These are phyloP conservation scores for Cystofilobasidium bisporidii DNA, from an alignment of 768 basidiomycete genomes.

Conservation along the genomic window DNA sequence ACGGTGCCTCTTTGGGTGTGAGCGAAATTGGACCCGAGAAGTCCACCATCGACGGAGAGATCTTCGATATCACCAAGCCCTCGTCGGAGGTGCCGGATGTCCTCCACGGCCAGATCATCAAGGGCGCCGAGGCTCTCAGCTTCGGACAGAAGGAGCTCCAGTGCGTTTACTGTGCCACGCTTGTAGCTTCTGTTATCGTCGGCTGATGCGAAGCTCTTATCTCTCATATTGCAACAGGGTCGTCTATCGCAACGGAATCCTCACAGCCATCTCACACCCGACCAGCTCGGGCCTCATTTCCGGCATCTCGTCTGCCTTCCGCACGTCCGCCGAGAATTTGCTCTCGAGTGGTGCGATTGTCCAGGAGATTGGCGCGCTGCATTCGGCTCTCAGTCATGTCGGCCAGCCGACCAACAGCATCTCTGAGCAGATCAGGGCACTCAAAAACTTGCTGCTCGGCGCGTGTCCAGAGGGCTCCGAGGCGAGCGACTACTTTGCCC, in stretches of 20 bases:
- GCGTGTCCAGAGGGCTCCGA: conserved; percentile 43
- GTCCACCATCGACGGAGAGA: conserved; percentile 56
- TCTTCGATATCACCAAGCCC: conserved; percentile 44
- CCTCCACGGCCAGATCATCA: conserved; percentile 40
- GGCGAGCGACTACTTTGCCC: conserved; percentile 45
- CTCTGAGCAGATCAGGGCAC: conserved; percentile 53
- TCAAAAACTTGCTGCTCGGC: conserved; percentile 56
- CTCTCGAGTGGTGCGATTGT: conserved; percentile 57
- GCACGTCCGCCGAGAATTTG: conserved; percentile 51
- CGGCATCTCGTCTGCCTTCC: conserved; percentile 59
- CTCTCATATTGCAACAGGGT: conserved; percentile 52
- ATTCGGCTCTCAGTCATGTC: conserved; percentile 51
- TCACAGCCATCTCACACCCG: conserved; percentile 57
- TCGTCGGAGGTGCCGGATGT: conserved; percentile 39
- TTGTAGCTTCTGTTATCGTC: too few relatives aligned
- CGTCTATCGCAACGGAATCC: conserved; percentile 65
- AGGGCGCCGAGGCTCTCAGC: conserved; percentile 63
- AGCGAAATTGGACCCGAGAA: conserved; percentile 58
- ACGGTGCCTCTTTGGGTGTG: conserved; percentile 58
- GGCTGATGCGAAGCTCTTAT: too few relatives aligned
- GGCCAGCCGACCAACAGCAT: conserved; percentile 29
- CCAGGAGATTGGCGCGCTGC: conserved; percentile 55
- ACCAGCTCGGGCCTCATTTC: conserved; percentile 50
- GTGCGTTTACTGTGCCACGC: too few relatives aligned
- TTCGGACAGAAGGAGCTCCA: conserved; percentile 60